Percentiles rank a stretch among this genome's conserved stretches.
These are phyloP conservation scores for Mortierella sp. DNA, from an alignment of 371 early-diverging fungal genomes.

Conservation along the genomic window DNA sequence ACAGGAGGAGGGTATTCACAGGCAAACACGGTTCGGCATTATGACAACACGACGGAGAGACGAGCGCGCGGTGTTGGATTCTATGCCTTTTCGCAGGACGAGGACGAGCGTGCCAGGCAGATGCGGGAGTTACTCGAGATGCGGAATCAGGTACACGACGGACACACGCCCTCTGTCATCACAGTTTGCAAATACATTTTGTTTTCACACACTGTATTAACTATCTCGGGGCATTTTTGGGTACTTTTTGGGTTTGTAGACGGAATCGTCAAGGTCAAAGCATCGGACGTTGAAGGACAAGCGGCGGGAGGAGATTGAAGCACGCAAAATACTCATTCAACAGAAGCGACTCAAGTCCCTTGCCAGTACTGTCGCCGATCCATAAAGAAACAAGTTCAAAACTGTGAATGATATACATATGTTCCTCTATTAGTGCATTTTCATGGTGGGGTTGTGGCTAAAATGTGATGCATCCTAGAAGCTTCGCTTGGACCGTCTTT, in stretches of 20 bases:
- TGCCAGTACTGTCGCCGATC: slow-evolving; percentile 30
- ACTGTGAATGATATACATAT: no score
- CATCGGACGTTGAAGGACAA: slow-evolving; percentile 25
- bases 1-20: slow-evolving; percentile 31
- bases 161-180: no score
- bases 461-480: no score
- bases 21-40: slow-evolving; percentile 59
- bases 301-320: slow-evolving; percentile 43
- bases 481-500: no score
- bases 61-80: slow-evolving; percentile 83
- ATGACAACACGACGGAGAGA: slow-evolving; percentile 70
- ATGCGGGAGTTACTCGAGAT: slow-evolving; percentile 72
- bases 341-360: slow-evolving; percentile 44
- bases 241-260: slow-evolving; percentile 12
- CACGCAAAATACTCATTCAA: slow-evolving; percentile 33
- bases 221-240: neutral
- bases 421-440: no score
- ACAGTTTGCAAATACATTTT: no score
- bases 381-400: no score
- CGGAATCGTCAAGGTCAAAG: slow-evolving; percentile 29
- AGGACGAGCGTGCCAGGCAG: slow-evolving; percentile 75
- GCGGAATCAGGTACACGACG: slow-evolving; percentile 70
- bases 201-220: neutral
- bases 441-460: no score
- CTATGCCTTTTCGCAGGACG: slow-evolving; percentile 79